Base-by-base conservation (phyloP, 108 stramenopile species). In the Cyclotella cryptica region DNA sequence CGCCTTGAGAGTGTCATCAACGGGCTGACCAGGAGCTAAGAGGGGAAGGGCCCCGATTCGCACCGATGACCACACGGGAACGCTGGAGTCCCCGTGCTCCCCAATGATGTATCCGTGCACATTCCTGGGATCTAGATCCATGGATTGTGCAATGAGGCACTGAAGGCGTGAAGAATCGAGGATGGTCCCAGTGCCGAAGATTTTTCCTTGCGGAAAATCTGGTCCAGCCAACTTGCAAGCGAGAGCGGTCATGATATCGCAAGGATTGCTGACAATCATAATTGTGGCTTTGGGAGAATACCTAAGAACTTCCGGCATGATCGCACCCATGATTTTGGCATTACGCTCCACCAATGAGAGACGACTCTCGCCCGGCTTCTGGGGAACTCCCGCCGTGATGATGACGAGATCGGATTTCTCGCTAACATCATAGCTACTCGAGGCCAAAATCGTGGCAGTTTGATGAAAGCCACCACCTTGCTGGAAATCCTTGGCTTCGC, bases 361-460 rank as follows among this genome's bases (percentile, higher is more conserved):
- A 51, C 49, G 49, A 8, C n/a, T 51, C 49, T 51, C 49, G 1
- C 49, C 49, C 49, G 49, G 49, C 19, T 51, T 51, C 49, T 51
- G 49, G 19, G 49, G 49, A 19, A 51, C 49, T 19, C 49, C 49
- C 3, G 49, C 49, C 3, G 49, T 51, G 8, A 51, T 51, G 8
- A 51, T 51, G 49, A 51, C 49, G 49, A 51, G 49, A 8, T 51
- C 49, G 8, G 49, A 51, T 3, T 51, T 51, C 8, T 51, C 49
- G 49, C n/a, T 51, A 8, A 51, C 19, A 8, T 51, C 49, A 8
- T 51, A 51, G n/a, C 8, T 3, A 8, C 49, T 51, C 49, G 49
- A 51, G 17, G 49, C 49, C 49, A 51, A 19, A 51, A 51, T 51
- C 17, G 49, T 51, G 49, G 49, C 8, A 8, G 17, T 51, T 19